Percentiles rank a stretch among this genome's conserved stretches.
Evolutionary conservation across 805 yeast genomes (phyloP).

Genomic region (Spathaspora passalidarum): DNA sequence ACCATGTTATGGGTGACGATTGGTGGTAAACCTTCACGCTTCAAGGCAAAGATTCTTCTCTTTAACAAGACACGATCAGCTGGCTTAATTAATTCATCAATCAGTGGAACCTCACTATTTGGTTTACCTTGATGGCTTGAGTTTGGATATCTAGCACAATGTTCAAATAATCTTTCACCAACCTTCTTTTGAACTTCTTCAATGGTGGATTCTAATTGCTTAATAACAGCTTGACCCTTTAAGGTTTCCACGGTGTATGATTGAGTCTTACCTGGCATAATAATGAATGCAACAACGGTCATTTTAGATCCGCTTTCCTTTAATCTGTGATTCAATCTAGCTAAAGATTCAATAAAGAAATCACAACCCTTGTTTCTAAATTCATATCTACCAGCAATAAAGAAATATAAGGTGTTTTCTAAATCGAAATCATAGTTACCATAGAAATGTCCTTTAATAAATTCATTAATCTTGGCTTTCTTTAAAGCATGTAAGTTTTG

Average conservation of each 20-base stretch:
- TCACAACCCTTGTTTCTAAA: conserved; percentile 96
- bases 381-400: conserved; percentile 97
- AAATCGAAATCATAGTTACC: conserved; percentile 94
- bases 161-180: conserved; percentile 85
- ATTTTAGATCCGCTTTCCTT: conserved; percentile 79
- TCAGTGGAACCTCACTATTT: conserved; percentile 58
- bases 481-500: conserved; percentile 91
- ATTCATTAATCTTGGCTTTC: conserved; percentile 90
- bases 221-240: conserved; percentile 93
- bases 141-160: conserved; percentile 67
- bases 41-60: conserved; percentile 89
- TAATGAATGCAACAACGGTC: conserved; percentile 94
- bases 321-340: conserved; percentile 84
- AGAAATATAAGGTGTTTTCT: conserved; percentile 90
- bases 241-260: conserved; percentile 95
- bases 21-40: conserved; percentile 87
- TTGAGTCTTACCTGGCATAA: conserved; percentile 95
- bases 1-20: conserved; percentile 96
- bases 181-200: conserved; percentile 82
- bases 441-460: conserved; percentile 94
- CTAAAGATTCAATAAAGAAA: conserved; percentile 87
- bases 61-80: conserved; percentile 86
- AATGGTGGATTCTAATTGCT: conserved; percentile 85
- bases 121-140: conserved; percentile 44
- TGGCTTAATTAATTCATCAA: conserved; percentile 80